Conservation (phyloP, 208 protist genomes). For the Porcisia deanei region DNA sequence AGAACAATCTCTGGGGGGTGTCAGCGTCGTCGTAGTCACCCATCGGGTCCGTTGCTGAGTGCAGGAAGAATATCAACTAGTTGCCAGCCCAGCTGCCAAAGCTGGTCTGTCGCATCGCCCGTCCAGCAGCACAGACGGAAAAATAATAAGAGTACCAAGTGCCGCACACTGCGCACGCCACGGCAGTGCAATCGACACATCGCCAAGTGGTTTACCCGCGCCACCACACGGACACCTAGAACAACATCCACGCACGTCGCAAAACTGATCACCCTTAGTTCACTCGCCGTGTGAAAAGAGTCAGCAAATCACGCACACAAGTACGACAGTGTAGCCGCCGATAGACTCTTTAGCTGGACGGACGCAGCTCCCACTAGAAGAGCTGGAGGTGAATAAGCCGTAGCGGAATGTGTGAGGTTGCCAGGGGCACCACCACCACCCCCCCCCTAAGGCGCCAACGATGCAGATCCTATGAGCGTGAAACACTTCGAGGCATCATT, state of each 20-base stretch:
- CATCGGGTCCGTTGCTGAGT: too few species aligned
- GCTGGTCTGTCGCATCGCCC: slow-evolving; percentile 38
- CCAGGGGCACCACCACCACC: slow-evolving; percentile 40
- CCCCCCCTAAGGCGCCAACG: slow-evolving; percentile 7
- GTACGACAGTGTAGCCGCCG: slow-evolving; percentile 23
- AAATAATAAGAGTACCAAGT: slow-evolving; percentile 1
- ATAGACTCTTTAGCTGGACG: slow-evolving; percentile 45
- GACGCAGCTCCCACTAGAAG: slow-evolving; percentile 4
- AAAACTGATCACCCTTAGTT: slow-evolving; percentile 51
- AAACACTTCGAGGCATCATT: slow-evolving; percentile 41
- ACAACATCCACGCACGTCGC: slow-evolving; percentile 42
- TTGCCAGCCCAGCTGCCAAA: neutral
- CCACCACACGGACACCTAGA: slow-evolving; percentile 38
- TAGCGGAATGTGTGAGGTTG: slow-evolving; percentile 23
- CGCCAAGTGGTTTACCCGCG: slow-evolving; percentile 35
- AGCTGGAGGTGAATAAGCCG: neutral
- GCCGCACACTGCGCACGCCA: slow-evolving; percentile 26
- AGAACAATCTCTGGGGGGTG: too few species aligned
- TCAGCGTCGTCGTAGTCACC: too few species aligned
- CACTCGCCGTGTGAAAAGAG: slow-evolving; percentile 50
- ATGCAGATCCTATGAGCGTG: slow-evolving; percentile 5
- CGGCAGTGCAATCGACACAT: slow-evolving; percentile 26
- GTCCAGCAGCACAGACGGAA: slow-evolving; percentile 42
- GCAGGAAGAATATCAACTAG: too few species aligned
- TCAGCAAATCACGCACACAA: slow-evolving; percentile 62